Evolutionary conservation across 768 basidiomycete genomes (phyloP).

Genomic region (Serendipita indica): DNA sequence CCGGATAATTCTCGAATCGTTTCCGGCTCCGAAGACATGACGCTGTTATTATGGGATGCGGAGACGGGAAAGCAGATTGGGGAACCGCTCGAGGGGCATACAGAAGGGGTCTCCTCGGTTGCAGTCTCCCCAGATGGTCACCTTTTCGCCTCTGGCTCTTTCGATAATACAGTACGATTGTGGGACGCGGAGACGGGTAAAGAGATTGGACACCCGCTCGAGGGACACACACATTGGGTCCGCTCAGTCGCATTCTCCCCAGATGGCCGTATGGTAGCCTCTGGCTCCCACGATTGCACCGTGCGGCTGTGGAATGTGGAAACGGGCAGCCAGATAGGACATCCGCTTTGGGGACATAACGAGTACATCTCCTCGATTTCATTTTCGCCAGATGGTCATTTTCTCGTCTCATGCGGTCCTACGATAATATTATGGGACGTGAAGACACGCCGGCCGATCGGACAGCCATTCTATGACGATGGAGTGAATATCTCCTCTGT

Average conservation of each 20-base stretch:
- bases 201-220: background rate
- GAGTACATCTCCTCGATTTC: background rate
- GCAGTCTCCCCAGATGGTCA: conserved; percentile 11
- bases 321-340: background rate
- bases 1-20: conserved; percentile 9
- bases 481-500: background rate
- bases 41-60: conserved; percentile 9
- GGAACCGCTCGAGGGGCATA: background rate
- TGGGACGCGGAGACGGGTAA: conserved; percentile 9
- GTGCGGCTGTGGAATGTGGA: conserved; percentile 8
- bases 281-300: background rate
- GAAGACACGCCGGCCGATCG: background rate
- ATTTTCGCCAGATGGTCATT: background rate
- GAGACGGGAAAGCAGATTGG: background rate
- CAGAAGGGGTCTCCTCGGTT: background rate
- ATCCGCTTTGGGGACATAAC: background rate
- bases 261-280: background rate
- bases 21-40: conserved; percentile 10
- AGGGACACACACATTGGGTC: background rate
- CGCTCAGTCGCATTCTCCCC: conserved; percentile 1
- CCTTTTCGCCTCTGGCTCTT: background rate
- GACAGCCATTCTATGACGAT: background rate
- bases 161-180: background rate
- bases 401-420: background rate
- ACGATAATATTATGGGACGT: conserved; percentile 2